Evolutionary conservation across 441 rosid species (phyloP).

Genomic region (Adansonia madagascariensis): DNA sequence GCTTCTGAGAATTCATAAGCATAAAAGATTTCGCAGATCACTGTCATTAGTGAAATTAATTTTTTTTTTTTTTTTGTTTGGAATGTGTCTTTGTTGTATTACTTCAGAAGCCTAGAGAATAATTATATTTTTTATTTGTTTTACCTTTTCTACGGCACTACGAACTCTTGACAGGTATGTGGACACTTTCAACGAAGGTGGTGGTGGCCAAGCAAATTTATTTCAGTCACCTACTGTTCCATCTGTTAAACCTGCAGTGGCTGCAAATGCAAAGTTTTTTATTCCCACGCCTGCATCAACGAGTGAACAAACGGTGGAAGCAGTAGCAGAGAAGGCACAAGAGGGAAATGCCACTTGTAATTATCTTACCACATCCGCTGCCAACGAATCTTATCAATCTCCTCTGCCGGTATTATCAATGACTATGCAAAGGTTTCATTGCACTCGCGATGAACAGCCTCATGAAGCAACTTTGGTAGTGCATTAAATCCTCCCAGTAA

Average conservation of each 20-base stretch:
- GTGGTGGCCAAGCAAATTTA: conserved; percentile 54
- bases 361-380: conserved; percentile 45
- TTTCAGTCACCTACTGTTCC: conserved; percentile 73
- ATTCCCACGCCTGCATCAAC: conserved; percentile 63
- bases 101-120: not conserved
- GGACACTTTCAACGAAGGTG: conserved; percentile 69
- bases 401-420: conserved; percentile 40
- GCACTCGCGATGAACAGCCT: conserved; percentile 74
- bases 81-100: not conserved
- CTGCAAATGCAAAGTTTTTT: conserved; percentile 79
- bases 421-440: conserved; percentile 57
- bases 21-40: not conserved
- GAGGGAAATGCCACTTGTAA: conserved; percentile 47
- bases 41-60: not conserved
- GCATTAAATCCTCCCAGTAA: conserved; percentile 32
- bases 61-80: not conserved
- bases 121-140: not conserved
- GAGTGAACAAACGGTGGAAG: conserved; percentile 51
- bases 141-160: not conserved
- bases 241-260: conserved; percentile 68
- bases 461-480: conserved; percentile 59
- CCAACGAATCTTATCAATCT: conserved; percentile 44
- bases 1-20: conserved; percentile 9
- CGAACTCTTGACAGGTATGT: conserved; percentile 56
- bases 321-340: conserved; percentile 53